These are phyloP conservation scores for Spinacia oleracea DNA, from an alignment of 179 eudicot genomes.

Conservation along the genomic window DNA sequence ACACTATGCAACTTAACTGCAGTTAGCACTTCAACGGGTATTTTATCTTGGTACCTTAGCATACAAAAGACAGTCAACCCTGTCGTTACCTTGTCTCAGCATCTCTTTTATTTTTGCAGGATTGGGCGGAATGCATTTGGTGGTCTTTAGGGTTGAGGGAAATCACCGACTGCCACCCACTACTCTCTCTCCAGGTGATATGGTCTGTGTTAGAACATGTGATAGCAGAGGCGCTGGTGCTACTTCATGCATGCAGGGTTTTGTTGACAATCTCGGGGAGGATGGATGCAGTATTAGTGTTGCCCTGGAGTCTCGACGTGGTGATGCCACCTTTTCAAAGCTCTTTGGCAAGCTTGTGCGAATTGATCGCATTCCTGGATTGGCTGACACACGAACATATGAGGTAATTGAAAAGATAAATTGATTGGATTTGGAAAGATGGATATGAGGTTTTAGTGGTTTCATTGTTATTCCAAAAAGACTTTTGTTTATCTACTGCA, in stretches of 20 bases:
- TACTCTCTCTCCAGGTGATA: constrained; percentile 84
- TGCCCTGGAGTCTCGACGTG: constrained; percentile 77
- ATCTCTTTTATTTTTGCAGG: constrained; percentile 46
- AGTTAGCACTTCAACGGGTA: constrained; percentile 76
- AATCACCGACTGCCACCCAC: constrained; percentile 81
- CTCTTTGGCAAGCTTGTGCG: constrained; percentile 83
- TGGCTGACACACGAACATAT: constrained; percentile 84
- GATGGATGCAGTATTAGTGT: constrained; percentile 86
- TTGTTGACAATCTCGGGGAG: constrained; percentile 77
- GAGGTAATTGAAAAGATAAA: constrained; percentile 54
- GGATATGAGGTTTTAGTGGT: background rate
- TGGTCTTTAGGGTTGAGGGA: constrained; percentile 70
- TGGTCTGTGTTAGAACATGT: constrained; percentile 89
- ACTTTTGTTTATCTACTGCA: background rate
- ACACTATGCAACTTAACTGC: constrained; percentile 79
- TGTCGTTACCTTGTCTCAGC: constrained; percentile 9
- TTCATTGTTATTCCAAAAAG: background rate
- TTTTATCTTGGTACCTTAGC: constrained; percentile 11
- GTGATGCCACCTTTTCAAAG: constrained; percentile 84
- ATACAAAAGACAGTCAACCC: background rate
- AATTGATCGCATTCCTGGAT: constrained; percentile 82
- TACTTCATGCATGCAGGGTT: constrained; percentile 81
- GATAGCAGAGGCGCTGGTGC: constrained; percentile 82
- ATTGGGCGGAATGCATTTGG: constrained; percentile 86
- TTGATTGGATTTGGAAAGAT: background rate